A percentile compares a stretch with the other conserved stretches of the same genome.
phyloP scores from a whole-genome alignment of 163 green algal genomes.

The Scenedesmus sp. region DNA sequence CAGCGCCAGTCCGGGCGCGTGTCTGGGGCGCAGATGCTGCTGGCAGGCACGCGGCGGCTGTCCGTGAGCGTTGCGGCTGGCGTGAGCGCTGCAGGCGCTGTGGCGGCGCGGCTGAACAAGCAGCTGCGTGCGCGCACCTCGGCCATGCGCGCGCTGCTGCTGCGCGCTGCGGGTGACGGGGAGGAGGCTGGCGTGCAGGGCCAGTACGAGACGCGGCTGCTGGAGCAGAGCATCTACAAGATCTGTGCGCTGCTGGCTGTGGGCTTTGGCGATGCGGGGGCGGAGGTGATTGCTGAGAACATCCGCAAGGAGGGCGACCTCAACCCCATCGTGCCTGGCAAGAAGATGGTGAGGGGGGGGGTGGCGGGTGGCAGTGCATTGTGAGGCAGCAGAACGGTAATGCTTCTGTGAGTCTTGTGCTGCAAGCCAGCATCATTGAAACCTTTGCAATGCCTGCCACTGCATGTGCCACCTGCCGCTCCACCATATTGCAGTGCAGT shows the following conservation, averaged over 20 bases:
- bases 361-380: background rate
- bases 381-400: too few relatives aligned
- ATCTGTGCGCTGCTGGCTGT: constrained; percentile 93
- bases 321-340: constrained; percentile 94
- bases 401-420: too few relatives aligned
- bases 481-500: too few relatives aligned
- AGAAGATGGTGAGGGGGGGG: constrained; percentile 71
- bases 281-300: constrained; percentile 94
- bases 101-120: background rate
- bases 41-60: background rate
- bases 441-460: too few relatives aligned
- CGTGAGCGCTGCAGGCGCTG: constrained; percentile 18
- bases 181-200: constrained; percentile 33
- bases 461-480: too few relatives aligned
- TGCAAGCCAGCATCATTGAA: too few relatives aligned
- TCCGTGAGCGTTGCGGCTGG: background rate
- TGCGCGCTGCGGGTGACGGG: background rate
- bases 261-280: constrained; percentile 94
- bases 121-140: constrained; percentile 30
- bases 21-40: background rate
- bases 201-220: constrained; percentile 86
- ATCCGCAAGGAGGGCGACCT: constrained; percentile 91
- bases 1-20: background rate
- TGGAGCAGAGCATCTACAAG: constrained; percentile 93
- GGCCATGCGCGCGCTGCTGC: background rate